These are phyloP conservation scores for Puya raimondii DNA, from an alignment of 176 grass and related monocot species.

Conservation along the genomic window DNA sequence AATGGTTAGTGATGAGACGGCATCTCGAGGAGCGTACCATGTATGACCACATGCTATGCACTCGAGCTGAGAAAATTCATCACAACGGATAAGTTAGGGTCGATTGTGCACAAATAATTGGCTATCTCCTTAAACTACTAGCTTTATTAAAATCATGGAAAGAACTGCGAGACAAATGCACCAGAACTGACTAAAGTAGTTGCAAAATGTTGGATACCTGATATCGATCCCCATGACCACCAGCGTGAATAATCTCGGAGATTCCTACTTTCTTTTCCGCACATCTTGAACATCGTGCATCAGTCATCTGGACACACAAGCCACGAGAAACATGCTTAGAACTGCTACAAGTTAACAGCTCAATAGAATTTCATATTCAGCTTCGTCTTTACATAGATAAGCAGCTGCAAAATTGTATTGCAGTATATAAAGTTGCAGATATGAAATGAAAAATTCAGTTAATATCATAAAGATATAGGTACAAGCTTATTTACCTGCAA, in stretches of 20 bases:
- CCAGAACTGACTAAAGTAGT: too few relatives aligned
- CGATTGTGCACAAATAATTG: neutral
- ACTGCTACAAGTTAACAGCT: slow-evolving; percentile 2
- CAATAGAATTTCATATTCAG: neutral
- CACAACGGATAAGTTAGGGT: too few relatives aligned
- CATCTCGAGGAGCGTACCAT: slow-evolving; percentile 74
- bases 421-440: neutral
- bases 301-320: slow-evolving; percentile 73
- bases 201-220: slow-evolving; percentile 37
- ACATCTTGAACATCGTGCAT: slow-evolving; percentile 65
- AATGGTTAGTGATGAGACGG: slow-evolving; percentile 54
- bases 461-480: neutral
- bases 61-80: slow-evolving; percentile 45
- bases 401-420: neutral
- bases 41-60: slow-evolving; percentile 63
- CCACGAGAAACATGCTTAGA: neutral
- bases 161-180: neutral
- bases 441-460: neutral
- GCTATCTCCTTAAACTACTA: neutral
- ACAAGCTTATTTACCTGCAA: slow-evolving; percentile 38
- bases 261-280: slow-evolving; percentile 74
- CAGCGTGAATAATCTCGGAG: slow-evolving; percentile 70
- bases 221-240: slow-evolving; percentile 81
- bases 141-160: neutral
- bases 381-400: neutral